A percentile compares a stretch with the other conserved stretches of the same genome.
Conservation (phyloP, 345 rosid species). For the Barbarea vulgaris region DNA sequence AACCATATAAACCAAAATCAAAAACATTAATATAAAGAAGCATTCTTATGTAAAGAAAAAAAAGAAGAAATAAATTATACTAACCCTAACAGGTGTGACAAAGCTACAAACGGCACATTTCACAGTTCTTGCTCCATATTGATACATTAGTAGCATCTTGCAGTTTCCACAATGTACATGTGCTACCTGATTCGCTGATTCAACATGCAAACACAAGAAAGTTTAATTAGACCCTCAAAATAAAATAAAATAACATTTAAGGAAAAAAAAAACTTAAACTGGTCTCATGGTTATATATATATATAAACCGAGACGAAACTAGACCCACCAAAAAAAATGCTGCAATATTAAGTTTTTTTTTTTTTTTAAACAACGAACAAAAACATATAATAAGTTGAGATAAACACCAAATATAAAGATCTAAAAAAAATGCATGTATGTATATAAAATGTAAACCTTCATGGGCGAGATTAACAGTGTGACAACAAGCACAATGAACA, state of each 20-base stretch:
- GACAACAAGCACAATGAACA: constrained; percentile 96
- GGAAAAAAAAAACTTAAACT: too few relatives aligned
- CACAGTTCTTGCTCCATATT: constrained; percentile 88
- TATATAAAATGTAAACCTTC: constrained; percentile 57
- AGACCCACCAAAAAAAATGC: too few relatives aligned
- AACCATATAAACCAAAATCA: constrained; percentile 14
- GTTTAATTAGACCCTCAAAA: too few relatives aligned
- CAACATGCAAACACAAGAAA: constrained; percentile 2
- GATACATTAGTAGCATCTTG: constrained; percentile 95
- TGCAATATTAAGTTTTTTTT: too few relatives aligned
- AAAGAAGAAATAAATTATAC: constrained; percentile 24
- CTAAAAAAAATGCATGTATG: constrained; percentile 25
- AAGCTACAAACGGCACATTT: constrained; percentile 96
- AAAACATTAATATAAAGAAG: constrained; percentile 13
- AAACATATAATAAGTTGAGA: too few relatives aligned
- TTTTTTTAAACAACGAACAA: too few relatives aligned
- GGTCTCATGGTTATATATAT: too few relatives aligned
- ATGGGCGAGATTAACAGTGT: constrained; percentile 87
- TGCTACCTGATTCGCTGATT: constrained; percentile 92
- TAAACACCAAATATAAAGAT: not conserved
- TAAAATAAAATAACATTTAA: too few relatives aligned
- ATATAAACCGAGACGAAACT: too few relatives aligned
- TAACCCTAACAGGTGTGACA: constrained; percentile 84
- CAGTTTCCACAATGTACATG: constrained; percentile 95
- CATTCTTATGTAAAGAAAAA: not conserved